phyloP scores from a whole-genome alignment of 352 stramenopile genomes.

The Ophiocytium majus region DNA sequence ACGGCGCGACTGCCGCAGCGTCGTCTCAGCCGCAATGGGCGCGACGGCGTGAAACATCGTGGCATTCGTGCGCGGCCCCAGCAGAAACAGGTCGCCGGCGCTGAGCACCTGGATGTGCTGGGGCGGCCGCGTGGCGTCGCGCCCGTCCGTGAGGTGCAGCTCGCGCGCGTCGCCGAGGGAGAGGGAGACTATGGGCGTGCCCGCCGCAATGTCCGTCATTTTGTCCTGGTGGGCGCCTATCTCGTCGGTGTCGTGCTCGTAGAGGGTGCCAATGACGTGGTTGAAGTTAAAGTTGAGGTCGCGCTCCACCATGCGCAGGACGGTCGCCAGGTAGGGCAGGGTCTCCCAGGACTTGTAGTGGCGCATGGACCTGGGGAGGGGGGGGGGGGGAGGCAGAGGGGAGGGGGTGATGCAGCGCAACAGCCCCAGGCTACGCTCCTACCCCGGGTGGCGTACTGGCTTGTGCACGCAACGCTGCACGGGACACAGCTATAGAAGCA shows the following conservation, averaged over 20 bases:
- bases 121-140: too few species aligned
- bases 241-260: background rate
- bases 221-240: slow-evolving; percentile 3
- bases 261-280: slow-evolving; percentile 2
- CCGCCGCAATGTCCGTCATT: background rate
- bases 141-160: background rate
- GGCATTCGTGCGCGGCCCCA: background rate
- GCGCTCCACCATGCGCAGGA: background rate
- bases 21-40: background rate
- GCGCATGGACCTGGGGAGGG: too few species aligned
- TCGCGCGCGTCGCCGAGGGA: background rate
- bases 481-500: too few species aligned
- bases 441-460: too few species aligned
- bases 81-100: background rate
- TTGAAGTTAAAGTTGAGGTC: background rate
- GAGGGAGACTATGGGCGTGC: background rate
- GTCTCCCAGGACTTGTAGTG: background rate
- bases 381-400: too few species aligned
- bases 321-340: background rate
- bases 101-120: background rate
- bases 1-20: background rate
- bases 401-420: too few species aligned
- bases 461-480: too few species aligned
- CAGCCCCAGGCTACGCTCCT: too few species aligned
- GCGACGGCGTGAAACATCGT: background rate